These are phyloP conservation scores for Hericium coralloides DNA, from an alignment of 768 basidiomycete genomes.

Conservation along the genomic window DNA sequence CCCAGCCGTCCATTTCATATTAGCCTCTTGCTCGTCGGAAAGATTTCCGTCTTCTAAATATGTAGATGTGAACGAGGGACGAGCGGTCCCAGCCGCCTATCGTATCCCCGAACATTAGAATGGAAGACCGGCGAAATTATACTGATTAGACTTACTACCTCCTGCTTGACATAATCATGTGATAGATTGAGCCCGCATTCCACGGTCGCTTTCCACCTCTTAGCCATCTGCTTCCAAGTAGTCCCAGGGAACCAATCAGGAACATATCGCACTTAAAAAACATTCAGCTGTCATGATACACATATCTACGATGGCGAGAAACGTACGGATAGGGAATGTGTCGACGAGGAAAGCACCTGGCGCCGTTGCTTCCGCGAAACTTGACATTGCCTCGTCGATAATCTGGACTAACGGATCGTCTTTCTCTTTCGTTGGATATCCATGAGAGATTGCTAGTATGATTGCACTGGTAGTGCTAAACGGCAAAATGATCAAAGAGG, in stretches of 20 bases:
- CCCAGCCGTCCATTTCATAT: conserved; percentile 17
- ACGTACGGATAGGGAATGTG: conserved; percentile 16
- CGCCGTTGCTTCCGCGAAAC: conserved; percentile 6
- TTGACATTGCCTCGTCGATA: conserved; percentile 9
- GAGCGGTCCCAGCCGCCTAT: conserved; percentile 10
- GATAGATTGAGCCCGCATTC: conserved; percentile 5
- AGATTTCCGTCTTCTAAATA: conserved; percentile 5
- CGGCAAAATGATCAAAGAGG: not conserved
- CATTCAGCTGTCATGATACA: too few species aligned
- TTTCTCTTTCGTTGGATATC: conserved; percentile 14
- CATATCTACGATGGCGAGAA: not conserved
- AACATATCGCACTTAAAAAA: conserved; percentile 15
- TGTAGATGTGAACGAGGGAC: conserved; percentile 8
- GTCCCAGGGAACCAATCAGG: conserved; percentile 28
- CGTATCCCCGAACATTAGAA: not conserved
- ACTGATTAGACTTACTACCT: conserved; percentile 6
- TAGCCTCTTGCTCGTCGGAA: conserved; percentile 4
- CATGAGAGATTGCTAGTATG: conserved; percentile 23
- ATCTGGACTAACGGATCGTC: conserved; percentile 19
- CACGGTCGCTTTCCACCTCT: not conserved
- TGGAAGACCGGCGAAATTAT: too few species aligned
- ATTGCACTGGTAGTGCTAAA: conserved; percentile 18
- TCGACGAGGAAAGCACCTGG: conserved; percentile 17
- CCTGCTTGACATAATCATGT: conserved; percentile 7
- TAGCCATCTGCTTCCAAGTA: conserved; percentile 13